phyloP scores from a whole-genome alignment of 1,284 basidiomycete species.

The Ganoderma resinaceum region DNA sequence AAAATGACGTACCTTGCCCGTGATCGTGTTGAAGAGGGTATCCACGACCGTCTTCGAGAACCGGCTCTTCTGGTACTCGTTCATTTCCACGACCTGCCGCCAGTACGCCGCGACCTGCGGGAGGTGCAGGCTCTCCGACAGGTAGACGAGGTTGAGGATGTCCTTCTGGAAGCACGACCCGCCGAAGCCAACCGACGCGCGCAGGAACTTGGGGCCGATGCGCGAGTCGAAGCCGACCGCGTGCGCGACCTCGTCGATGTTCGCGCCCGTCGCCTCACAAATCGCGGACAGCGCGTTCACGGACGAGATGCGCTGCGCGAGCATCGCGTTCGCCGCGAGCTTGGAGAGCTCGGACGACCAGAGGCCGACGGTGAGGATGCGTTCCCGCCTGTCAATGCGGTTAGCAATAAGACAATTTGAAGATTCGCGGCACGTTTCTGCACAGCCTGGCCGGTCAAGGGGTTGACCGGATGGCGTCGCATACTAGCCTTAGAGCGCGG shows the following conservation, averaged over 20 bases:
- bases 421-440: neutral
- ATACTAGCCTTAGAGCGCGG: neutral
- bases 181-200: conserved; percentile 95
- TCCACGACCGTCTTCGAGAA: conserved; percentile 93
- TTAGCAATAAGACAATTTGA: neutral
- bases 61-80: conserved; percentile 93
- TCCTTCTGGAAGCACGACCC: conserved; percentile 99
- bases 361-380: conserved; percentile 93
- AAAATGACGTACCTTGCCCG: conserved; percentile 74
- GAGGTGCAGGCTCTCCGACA: conserved; percentile 92
- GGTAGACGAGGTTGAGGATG: conserved; percentile 98
- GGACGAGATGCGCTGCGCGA: conserved; percentile 97
- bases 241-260: conserved; percentile 97
- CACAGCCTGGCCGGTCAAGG: neutral
- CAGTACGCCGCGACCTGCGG: conserved; percentile 99
- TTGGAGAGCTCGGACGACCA: conserved; percentile 99
- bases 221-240: conserved; percentile 95
- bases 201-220: conserved; percentile 95
- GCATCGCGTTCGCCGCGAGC: conserved; percentile 98
- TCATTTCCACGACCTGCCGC: conserved; percentile 94
- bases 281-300: conserved; percentile 98
- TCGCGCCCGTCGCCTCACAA: conserved; percentile 99
- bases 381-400: conserved; percentile 58
- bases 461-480: too few species aligned
- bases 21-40: conserved; percentile 98